A percentile compares a stretch with the other conserved stretches of the same genome.
Evolutionary conservation across 2,329 filamentous ascomycete genomes (phyloP).

Genomic region (Hymenotorrendiella dingleyae): DNA sequence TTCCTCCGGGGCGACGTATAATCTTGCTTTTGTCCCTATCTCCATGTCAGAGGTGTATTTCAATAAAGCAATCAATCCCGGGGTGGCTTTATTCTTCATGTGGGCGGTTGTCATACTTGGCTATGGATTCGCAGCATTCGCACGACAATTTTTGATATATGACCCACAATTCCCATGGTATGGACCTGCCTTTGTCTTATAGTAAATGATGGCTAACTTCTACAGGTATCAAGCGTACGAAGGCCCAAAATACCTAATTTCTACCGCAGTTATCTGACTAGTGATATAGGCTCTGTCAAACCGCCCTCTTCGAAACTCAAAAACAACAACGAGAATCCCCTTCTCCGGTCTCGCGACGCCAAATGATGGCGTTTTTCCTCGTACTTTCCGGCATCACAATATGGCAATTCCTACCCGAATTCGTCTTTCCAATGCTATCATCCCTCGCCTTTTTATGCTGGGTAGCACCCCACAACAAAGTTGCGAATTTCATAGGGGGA

Average conservation of each 20-base stretch:
- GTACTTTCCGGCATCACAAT: slow-evolving; percentile 46
- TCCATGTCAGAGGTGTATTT: slow-evolving; percentile 54
- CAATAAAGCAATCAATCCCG: slow-evolving; percentile 43
- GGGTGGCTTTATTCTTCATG: slow-evolving; percentile 55
- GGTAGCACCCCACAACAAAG: slow-evolving; percentile 52
- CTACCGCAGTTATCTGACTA: slow-evolving; percentile 42
- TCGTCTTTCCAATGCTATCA: slow-evolving; percentile 51
- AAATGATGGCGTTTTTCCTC: slow-evolving; percentile 49
- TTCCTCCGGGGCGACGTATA: slow-evolving; percentile 46
- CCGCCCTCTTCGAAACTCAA: slow-evolving; percentile 53
- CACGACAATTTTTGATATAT: slow-evolving; percentile 51
- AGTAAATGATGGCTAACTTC: slow-evolving; percentile 8
- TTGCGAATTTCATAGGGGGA: slow-evolving; percentile 56
- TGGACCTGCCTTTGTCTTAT: neutral
- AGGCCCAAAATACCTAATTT: slow-evolving; percentile 9
- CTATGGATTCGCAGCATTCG: slow-evolving; percentile 53
- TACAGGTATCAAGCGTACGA: slow-evolving; percentile 18
- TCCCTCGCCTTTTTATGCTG: slow-evolving; percentile 58
- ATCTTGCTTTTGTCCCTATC: slow-evolving; percentile 46
- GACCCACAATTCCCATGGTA: slow-evolving; percentile 52
- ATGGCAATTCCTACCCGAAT: slow-evolving; percentile 60
- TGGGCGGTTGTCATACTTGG: slow-evolving; percentile 51
- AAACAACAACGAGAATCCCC: slow-evolving; percentile 46
- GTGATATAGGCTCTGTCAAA: slow-evolving; percentile 45
- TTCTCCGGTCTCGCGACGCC: slow-evolving; percentile 42